Evolutionary conservation across 169 alveolate species (phyloP).

Genomic region (Cryptosporidium sp.): DNA sequence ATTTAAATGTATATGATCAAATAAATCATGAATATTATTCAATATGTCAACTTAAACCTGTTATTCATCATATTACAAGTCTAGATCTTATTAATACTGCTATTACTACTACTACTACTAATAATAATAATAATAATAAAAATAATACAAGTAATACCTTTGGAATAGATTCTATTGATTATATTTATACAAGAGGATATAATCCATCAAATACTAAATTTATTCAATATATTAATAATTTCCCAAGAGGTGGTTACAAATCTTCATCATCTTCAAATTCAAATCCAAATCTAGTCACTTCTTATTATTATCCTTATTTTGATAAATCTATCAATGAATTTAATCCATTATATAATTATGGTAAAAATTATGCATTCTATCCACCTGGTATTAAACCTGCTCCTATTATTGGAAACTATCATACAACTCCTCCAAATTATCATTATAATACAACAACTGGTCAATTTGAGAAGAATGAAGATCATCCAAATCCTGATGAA

Average conservation of each 20-base stretch:
- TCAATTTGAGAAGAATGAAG: slow-evolving; percentile 13
- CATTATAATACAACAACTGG: slow-evolving; percentile 25
- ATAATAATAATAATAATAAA: not conserved
- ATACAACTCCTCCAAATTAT: slow-evolving; percentile 15
- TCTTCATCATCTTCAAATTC: not conserved
- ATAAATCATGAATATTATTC: not conserved
- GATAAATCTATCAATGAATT: slow-evolving; percentile 3
- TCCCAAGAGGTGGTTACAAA: slow-evolving; percentile 40
- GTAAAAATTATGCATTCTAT: slow-evolving; percentile 31
- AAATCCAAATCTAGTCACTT: not conserved
- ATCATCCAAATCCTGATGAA: not conserved
- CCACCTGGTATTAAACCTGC: slow-evolving; percentile 64
- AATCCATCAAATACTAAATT: slow-evolving; percentile 12
- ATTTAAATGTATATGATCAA: slow-evolving; percentile 1
- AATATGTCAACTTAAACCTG: slow-evolving; percentile 3
- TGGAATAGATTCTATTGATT: slow-evolving; percentile 16
- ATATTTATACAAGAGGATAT: slow-evolving; percentile 28
- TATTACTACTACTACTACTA: not conserved
- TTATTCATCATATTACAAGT: not conserved
- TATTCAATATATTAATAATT: slow-evolving; percentile 1
- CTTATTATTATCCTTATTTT: slow-evolving; percentile 15
- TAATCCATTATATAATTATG: slow-evolving; percentile 39
- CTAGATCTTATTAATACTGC: not conserved
- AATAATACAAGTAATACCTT: not conserved
- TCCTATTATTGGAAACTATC: slow-evolving; percentile 16